A percentile compares a stretch with the other conserved stretches of the same genome.
phyloP scores from a whole-genome alignment of 1,284 basidiomycete genomes.

The Wolfiporia cocos region DNA sequence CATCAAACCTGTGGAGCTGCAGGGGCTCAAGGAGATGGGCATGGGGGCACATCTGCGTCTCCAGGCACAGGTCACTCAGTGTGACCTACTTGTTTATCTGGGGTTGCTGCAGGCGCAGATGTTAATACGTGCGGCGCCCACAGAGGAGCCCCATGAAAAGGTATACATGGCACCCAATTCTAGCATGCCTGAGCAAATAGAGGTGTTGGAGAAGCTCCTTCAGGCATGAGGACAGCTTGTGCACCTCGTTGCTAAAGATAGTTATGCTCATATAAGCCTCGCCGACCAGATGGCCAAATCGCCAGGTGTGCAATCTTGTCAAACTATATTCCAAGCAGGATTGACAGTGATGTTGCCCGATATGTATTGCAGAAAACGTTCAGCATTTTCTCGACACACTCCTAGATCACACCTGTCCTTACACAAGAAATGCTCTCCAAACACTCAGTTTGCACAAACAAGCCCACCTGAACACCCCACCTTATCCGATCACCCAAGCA shows the following conservation, averaged over 20 bases:
- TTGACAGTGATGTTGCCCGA: no score
- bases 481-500: slow-evolving; percentile 68
- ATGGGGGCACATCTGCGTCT: slow-evolving; percentile 64
- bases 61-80: slow-evolving; percentile 69
- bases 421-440: slow-evolving; percentile 68
- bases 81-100: slow-evolving; percentile 71
- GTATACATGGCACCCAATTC: slow-evolving; percentile 75
- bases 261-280: slow-evolving; percentile 80
- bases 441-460: slow-evolving; percentile 73
- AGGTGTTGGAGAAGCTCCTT: slow-evolving; percentile 73
- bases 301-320: slow-evolving; percentile 65
- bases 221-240: slow-evolving; percentile 75
- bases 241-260: slow-evolving; percentile 72
- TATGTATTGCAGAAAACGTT: slow-evolving; percentile 80
- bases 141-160: slow-evolving; percentile 75
- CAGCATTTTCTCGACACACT: slow-evolving; percentile 76
- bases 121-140: slow-evolving; percentile 83
- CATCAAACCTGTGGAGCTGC: slow-evolving; percentile 60
- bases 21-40: slow-evolving; percentile 63
- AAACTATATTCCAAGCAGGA: no score
- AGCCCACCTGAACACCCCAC: slow-evolving; percentile 46
- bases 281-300: slow-evolving; percentile 94
- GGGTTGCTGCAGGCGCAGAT: slow-evolving; percentile 88
- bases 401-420: slow-evolving; percentile 69
- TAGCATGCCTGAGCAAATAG: slow-evolving; percentile 64